Base-by-base conservation (phyloP, 1,284 basidiomycete genomes). In the Ceratobasidium sp. region DNA sequence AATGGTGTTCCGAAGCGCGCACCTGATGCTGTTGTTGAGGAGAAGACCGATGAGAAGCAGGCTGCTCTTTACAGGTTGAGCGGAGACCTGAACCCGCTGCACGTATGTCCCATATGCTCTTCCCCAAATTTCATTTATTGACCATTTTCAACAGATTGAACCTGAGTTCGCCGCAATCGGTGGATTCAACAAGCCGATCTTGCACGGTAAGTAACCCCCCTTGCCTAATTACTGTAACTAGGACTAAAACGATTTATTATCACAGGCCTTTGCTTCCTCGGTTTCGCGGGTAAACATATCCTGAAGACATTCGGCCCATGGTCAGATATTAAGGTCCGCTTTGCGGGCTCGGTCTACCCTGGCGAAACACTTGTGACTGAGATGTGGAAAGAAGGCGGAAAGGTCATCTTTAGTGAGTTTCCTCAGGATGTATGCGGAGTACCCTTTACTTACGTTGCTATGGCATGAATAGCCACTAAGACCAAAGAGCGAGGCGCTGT, bases 301-400 rank as follows among this genome's bases (percentile, higher is more conserved):
- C 83, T 94, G 80, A 93, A 97, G 83, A 87, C 91, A 1, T 99
- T 90, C 81, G 97, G 97, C 29, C 83, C 89, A 8, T 97, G 89
- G 85, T 90, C 90, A 80, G 95, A 98, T 82, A 98, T 99, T 87
- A 99, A 99, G 89, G 96, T 96, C 76, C 90, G 97, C 89, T 96
- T 97, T 82, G 89, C 91, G 0, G 94, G 94, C n/a, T 89, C 93
- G 6, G 95, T 99, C 44, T 97, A 93, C 81, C 97, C 97, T 4
- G 97, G 97, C 11, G 96, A 99, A 85, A 99, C 97, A 0, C 87
- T 98, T 59, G 86, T 96, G 22, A 98, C 96, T 0, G 90, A 95
- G 82, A 98, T 98, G 96, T 99, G 97, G 97, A 98, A 97, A 82
- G 96, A 98, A 80, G 94, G 92, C 22, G 84, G 89, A 80, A 98